Conservation (phyloP, 202 grass and related monocot genomes). For the Saccharum hybrid region DNA sequence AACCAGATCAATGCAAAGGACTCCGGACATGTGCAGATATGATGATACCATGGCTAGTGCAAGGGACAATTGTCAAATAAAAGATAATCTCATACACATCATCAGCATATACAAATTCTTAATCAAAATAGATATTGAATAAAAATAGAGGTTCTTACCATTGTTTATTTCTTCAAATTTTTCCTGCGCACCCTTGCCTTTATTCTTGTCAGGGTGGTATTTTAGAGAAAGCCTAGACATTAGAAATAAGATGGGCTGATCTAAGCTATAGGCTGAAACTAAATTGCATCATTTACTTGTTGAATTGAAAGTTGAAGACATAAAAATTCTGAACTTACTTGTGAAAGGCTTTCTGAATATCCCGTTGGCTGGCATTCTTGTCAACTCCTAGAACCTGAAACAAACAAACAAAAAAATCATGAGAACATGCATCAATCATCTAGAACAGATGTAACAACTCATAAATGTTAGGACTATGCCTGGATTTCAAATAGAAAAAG, state of each 20-base stretch:
- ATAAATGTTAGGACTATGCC: background rate
- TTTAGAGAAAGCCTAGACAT: slow-evolving; percentile 78
- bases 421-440: background rate
- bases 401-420: background rate
- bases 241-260: background rate
- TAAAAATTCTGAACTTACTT: slow-evolving; percentile 58
- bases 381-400: slow-evolving; percentile 95
- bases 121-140: background rate
- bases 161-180: slow-evolving; percentile 97
- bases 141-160: slow-evolving; percentile 49
- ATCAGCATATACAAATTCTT: background rate
- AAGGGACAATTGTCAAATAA: slow-evolving; percentile 1
- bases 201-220: slow-evolving; percentile 99
- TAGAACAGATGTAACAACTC: background rate
- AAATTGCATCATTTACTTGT: background rate
- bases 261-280: slow-evolving; percentile 10
- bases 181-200: slow-evolving; percentile 79
- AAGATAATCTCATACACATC: background rate
- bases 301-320: slow-evolving; percentile 1
- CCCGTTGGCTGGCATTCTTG: slow-evolving; percentile 87
- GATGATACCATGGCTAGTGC: background rate
- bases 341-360: slow-evolving; percentile 98
- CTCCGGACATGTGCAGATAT: background rate
- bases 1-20: background rate
- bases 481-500: background rate